Conservation (phyloP, 306 rosid genomes). For the Fragaria vesca region DNA sequence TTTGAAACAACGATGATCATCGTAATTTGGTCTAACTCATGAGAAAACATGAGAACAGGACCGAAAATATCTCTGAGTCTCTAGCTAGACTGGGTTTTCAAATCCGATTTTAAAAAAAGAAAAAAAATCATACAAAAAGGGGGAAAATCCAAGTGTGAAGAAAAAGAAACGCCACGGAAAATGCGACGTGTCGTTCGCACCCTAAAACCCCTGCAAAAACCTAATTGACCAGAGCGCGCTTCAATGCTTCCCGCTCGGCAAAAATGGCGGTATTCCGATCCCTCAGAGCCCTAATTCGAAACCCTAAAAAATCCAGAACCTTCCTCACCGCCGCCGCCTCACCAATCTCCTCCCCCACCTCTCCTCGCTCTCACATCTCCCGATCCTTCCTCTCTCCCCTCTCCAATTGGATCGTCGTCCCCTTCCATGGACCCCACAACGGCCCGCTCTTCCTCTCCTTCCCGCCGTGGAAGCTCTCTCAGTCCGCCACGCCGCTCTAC, state of each 20-base stretch:
- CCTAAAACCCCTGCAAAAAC: slow-evolving; percentile 29
- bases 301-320: slow-evolving; percentile 38
- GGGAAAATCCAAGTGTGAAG: neutral
- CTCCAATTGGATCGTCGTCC: slow-evolving; percentile 44
- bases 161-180: neutral
- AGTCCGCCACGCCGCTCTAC: slow-evolving; percentile 84
- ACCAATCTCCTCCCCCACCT: slow-evolving; percentile 23
- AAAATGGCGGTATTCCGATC: slow-evolving; percentile 59
- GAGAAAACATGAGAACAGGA: no score
- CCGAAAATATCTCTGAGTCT: no score
- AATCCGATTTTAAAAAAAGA: no score
- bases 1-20: no score
- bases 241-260: slow-evolving; percentile 14
- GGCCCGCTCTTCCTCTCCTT: slow-evolving; percentile 59
- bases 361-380: slow-evolving; percentile 19
- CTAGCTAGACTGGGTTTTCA: no score
- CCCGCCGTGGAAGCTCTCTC: slow-evolving; percentile 92
- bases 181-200: neutral
- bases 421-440: slow-evolving; percentile 42
- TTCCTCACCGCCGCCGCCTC: slow-evolving; percentile 47
- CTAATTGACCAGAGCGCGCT: neutral
- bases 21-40: no score
- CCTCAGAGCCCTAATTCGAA: slow-evolving; percentile 35
- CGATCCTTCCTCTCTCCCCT: slow-evolving; percentile 41
- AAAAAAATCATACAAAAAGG: no score